These are phyloP conservation scores for Pecoramyces ruminantium DNA, from an alignment of 192 early-diverging fungal species.

Conservation along the genomic window DNA sequence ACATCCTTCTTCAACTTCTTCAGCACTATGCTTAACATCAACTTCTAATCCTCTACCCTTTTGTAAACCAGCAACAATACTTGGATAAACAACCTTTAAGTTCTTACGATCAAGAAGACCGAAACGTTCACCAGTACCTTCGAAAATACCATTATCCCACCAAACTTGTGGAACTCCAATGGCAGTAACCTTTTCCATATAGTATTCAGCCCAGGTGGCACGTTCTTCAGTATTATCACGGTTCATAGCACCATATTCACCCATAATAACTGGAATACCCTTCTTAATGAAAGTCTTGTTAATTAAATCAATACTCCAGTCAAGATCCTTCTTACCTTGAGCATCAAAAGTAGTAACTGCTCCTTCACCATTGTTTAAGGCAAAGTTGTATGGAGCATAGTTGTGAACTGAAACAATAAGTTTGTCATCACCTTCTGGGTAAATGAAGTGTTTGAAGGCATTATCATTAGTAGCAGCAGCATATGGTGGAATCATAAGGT, in stretches of 20 bases:
- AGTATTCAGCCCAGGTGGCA: neutral
- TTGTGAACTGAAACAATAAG: neutral
- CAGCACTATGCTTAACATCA: too few species aligned
- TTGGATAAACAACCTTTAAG: neutral
- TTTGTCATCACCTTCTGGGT: neutral
- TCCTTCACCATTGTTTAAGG: neutral
- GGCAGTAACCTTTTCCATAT: neutral
- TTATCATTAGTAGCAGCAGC: neutral
- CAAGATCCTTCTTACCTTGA: neutral
- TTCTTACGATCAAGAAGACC: neutral
- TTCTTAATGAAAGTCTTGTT: neutral
- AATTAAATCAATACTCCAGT: neutral
- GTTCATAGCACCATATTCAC: neutral
- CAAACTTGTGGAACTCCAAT: neutral
- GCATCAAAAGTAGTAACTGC: neutral
- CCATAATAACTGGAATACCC: neutral
- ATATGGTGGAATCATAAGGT: neutral
- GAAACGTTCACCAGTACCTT: neutral
- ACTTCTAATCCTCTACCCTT: neutral
- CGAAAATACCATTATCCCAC: neutral
- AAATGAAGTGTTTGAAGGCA: neutral
- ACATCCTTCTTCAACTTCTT: neutral
- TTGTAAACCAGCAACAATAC: neutral
- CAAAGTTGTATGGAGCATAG: neutral
- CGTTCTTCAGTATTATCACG: neutral